phyloP scores from a whole-genome alignment of 306 rosid species.

The Dryas octopetala region DNA sequence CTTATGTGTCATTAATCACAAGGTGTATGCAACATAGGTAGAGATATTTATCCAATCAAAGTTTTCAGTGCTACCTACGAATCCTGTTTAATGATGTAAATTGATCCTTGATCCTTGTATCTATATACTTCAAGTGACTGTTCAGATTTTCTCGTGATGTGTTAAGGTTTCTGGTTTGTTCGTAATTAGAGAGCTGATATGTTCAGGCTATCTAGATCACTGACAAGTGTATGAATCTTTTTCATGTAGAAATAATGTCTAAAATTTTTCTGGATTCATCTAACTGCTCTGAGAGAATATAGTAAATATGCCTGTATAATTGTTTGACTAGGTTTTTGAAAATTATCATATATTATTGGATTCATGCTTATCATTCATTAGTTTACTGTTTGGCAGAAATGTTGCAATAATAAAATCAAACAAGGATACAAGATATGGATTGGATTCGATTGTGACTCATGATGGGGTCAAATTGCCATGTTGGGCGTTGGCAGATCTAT shows the following conservation, averaged over 20 bases:
- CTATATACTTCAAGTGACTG: constrained; percentile 2
- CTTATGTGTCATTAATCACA: not conserved
- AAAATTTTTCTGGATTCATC: not conserved
- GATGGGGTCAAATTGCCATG: constrained; percentile 82
- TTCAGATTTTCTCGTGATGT: not conserved
- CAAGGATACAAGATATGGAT: constrained; percentile 83
- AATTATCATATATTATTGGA: not conserved
- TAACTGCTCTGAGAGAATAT: not conserved
- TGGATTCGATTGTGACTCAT: constrained; percentile 89
- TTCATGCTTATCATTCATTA: constrained; percentile 1
- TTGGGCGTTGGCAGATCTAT: constrained; percentile 64
- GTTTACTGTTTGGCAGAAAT: constrained; percentile 48
- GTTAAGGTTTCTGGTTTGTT: constrained; percentile 1
- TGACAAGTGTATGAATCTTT: not conserved
- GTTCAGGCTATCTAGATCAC: not conserved
- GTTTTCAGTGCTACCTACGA: not conserved
- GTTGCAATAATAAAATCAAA: constrained; percentile 86
- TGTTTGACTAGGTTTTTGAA: not conserved
- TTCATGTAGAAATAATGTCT: not conserved
- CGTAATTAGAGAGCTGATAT: not conserved
- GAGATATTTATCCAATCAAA: not conserved
- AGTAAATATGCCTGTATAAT: not conserved
- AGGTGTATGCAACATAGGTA: not conserved
- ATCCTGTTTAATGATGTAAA: constrained; percentile 5
- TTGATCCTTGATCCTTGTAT: not conserved